A percentile compares a stretch with the other conserved stretches of the same genome.
Evolutionary conservation across 352 stramenopile genomes (phyloP).

Genomic region (Phytopythium kandeliae): DNA sequence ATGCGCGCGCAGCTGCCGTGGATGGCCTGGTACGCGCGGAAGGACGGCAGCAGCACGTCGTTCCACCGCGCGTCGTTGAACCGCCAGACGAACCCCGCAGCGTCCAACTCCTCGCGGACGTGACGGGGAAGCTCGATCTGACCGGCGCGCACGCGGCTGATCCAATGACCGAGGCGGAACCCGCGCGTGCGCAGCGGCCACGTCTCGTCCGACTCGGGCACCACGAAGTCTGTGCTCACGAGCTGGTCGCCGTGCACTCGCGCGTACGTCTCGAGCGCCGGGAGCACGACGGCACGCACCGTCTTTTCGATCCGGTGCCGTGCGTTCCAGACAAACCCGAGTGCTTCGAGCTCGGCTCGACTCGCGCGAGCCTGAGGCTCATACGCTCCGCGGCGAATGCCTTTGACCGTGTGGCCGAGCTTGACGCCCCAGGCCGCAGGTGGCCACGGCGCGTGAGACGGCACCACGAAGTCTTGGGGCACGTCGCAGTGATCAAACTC

Average conservation of each 20-base stretch:
- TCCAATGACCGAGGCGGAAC: conserved; percentile 72
- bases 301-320: conserved; percentile 55
- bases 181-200: conserved; percentile 52
- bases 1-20: conserved; percentile 62
- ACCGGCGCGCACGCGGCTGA: conserved; percentile 49
- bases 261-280: conserved; percentile 44
- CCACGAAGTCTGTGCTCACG: conserved; percentile 66
- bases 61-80: conserved; percentile 70
- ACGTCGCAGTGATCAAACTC: conserved; percentile 89
- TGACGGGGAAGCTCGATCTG: conserved; percentile 31
- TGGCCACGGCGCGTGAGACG: conserved; percentile 65
- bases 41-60: conserved; percentile 57
- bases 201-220: conserved; percentile 39
- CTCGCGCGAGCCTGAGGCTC: conserved; percentile 70
- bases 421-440: conserved; percentile 77
- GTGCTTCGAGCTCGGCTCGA: conserved; percentile 62
- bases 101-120: conserved; percentile 47
- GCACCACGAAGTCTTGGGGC: conserved; percentile 89
- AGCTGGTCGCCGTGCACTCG: conserved; percentile 37
- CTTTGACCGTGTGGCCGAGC: conserved; percentile 89
- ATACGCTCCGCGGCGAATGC: conserved; percentile 85
- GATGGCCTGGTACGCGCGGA: conserved; percentile 47
- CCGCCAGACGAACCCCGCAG: conserved; percentile 62
- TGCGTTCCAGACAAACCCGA: conserved; percentile 93
- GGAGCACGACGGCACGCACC: conserved; percentile 45